A percentile compares a stretch with the other conserved stretches of the same genome.
Evolutionary conservation across 2,329 filamentous ascomycete genomes (phyloP).

Genomic region (Exophiala mesophila): DNA sequence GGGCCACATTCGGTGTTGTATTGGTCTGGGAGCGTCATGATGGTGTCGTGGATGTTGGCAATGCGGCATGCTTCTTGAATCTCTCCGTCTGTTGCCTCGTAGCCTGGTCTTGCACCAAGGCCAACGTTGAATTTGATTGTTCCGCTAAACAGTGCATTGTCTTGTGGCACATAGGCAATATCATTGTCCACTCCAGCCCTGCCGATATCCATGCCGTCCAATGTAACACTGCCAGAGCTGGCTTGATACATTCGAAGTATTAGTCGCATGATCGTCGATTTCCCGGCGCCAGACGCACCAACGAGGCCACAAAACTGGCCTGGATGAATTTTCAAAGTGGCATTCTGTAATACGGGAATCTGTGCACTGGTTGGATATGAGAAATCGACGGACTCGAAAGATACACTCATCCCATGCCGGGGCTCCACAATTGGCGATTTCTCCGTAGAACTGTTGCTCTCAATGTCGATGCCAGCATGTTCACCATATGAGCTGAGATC

Average conservation of each 20-base stretch:
- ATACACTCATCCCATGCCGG: constrained; percentile 56
- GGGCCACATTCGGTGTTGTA: constrained; percentile 52
- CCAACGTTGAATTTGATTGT: constrained; percentile 85
- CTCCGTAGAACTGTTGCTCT: neutral
- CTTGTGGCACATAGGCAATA: constrained; percentile 84
- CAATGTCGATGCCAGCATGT: neutral
- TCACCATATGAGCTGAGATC: neutral
- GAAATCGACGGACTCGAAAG: constrained; percentile 89
- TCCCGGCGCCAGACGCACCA: constrained; percentile 85
- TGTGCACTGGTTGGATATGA: constrained; percentile 72
- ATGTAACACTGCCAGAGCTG: constrained; percentile 66
- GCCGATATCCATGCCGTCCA: constrained; percentile 78
- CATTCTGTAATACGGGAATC: constrained; percentile 70
- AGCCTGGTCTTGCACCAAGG: constrained; percentile 58
- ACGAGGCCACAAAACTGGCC: constrained; percentile 61
- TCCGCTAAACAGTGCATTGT: constrained; percentile 88
- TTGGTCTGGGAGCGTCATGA: constrained; percentile 44
- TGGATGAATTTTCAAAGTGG: constrained; percentile 46
- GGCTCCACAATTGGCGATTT: constrained; percentile 49
- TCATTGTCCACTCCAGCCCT: constrained; percentile 80
- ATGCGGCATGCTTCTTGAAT: constrained; percentile 68
- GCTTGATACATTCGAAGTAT: constrained; percentile 93
- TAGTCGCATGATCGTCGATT: constrained; percentile 85
- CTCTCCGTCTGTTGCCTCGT: constrained; percentile 64
- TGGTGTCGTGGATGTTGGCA: constrained; percentile 49